A percentile compares a stretch with the other conserved stretches of the same genome.
These are phyloP conservation scores for Magnaporthiopsis incrustans DNA, from an alignment of 2,329 filamentous ascomycete genomes.

Conservation along the genomic window DNA sequence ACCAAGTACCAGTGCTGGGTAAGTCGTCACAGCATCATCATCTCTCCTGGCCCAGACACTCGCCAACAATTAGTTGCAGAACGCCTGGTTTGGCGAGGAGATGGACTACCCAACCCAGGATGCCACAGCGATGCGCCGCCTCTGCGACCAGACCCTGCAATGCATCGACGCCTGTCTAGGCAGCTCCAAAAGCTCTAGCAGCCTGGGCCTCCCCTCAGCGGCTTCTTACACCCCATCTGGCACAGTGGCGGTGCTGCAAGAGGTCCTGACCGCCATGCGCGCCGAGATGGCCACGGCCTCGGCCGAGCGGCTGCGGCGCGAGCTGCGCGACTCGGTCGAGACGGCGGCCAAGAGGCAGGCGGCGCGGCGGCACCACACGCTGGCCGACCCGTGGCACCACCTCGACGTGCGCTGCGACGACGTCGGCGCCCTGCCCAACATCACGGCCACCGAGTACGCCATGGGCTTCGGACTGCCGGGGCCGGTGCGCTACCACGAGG, in stretches of 20 bases:
- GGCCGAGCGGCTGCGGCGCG: conserved; percentile 1
- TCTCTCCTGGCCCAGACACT: neutral
- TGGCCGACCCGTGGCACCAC: conserved; percentile 1
- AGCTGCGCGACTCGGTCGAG: neutral
- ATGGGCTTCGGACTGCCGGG: neutral
- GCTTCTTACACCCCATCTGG: neutral
- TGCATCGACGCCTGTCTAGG: neutral
- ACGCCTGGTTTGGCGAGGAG: neutral
- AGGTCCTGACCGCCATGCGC: neutral
- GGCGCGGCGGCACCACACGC: neutral
- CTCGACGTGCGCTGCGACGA: conserved; percentile 1
- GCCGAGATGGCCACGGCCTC: neutral
- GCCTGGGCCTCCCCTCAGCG: neutral
- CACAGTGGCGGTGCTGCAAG: neutral
- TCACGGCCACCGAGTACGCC: neutral
- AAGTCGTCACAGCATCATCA: neutral
- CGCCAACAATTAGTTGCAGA: neutral
- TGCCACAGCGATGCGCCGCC: neutral
- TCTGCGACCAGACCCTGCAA: neutral
- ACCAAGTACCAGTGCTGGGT: conserved; percentile 3
- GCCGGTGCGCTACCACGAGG: neutral
- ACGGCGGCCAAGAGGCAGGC: neutral
- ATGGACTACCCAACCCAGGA: neutral
- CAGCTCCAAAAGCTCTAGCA: neutral
- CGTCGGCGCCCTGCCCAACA: neutral